Conservation (phyloP, 2,329 filamentous ascomycete genomes). For the Drechslerella stenobrocha region DNA sequence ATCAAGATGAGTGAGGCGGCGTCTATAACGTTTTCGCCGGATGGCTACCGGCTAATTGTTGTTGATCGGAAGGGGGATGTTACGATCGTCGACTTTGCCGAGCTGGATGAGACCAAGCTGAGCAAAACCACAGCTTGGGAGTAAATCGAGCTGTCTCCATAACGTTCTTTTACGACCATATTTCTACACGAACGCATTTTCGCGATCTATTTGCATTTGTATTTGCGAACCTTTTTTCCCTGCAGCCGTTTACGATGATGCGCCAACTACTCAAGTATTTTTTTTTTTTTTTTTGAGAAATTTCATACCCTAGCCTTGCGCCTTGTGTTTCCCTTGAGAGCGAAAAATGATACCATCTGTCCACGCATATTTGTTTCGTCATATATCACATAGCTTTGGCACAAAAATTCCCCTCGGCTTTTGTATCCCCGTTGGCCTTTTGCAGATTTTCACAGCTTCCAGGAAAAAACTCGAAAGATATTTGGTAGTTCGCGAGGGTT, state of each 20-base stretch:
- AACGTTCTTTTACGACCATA: too few species aligned
- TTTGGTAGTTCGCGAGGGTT: too few species aligned
- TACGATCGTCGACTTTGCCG: slow-evolving; percentile 47
- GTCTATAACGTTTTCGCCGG: slow-evolving; percentile 38
- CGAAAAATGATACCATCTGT: slow-evolving; percentile 1
- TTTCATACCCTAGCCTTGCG: too few species aligned
- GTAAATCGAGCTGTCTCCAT: neutral
- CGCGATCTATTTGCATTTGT: too few species aligned
- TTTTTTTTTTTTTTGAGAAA: neutral
- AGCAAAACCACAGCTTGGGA: slow-evolving; percentile 45
- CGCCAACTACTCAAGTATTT: slow-evolving; percentile 1
- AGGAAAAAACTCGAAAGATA: too few species aligned
- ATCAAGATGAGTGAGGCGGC: slow-evolving; percentile 47
- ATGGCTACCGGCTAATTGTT: slow-evolving; percentile 43
- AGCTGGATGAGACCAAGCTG: slow-evolving; percentile 41
- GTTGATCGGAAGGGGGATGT: slow-evolving; percentile 46
- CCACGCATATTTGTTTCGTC: too few species aligned
- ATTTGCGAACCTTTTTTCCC: slow-evolving; percentile 11
- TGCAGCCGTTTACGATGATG: slow-evolving; percentile 2
- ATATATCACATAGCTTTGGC: too few species aligned
- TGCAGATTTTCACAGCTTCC: too few species aligned
- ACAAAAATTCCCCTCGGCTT: too few species aligned
- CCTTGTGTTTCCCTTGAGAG: neutral
- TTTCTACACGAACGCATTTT: too few species aligned
- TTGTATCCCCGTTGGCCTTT: too few species aligned